These are phyloP conservation scores for Lolium rigidum DNA, from an alignment of 176 grass and related monocot genomes.

Conservation along the genomic window DNA sequence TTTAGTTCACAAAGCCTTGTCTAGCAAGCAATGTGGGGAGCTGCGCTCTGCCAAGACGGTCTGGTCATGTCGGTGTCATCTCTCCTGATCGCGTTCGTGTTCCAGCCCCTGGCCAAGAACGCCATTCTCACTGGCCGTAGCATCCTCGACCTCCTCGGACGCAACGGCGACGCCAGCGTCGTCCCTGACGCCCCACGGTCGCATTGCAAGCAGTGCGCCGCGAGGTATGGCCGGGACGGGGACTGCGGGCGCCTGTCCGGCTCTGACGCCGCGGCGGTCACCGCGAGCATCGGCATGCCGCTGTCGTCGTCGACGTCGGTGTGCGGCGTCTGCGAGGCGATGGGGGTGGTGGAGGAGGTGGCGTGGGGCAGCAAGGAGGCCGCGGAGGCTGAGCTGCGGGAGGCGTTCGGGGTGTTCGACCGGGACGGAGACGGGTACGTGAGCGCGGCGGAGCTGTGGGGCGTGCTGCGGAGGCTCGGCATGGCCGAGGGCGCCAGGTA, in stretches of 20 bases:
- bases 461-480: slow-evolving; percentile 61
- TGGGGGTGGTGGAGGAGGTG: slow-evolving; percentile 49
- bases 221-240: neutral
- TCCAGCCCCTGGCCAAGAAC: slow-evolving; percentile 25
- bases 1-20: neutral
- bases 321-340: slow-evolving; percentile 32
- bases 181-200: neutral
- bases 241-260: neutral
- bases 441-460: slow-evolving; percentile 62
- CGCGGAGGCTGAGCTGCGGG: slow-evolving; percentile 59
- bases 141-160: slow-evolving; percentile 15
- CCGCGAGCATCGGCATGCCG: slow-evolving; percentile 34
- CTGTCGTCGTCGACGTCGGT: neutral
- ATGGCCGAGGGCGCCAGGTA: slow-evolving; percentile 49
- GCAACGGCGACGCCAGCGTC: neutral
- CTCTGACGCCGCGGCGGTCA: slow-evolving; percentile 30
- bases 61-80: slow-evolving; percentile 50
- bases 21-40: slow-evolving; percentile 13
- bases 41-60: neutral
- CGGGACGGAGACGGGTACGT: slow-evolving; percentile 81
- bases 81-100: slow-evolving; percentile 50
- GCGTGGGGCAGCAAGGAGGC: slow-evolving; percentile 58
- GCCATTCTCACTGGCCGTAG: slow-evolving; percentile 1
- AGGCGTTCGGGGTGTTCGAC: slow-evolving; percentile 88
- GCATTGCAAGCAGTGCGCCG: slow-evolving; percentile 36